Base-by-base conservation (phyloP, 2,329 filamentous ascomycete species). In the Diaporthe capsici region DNA sequence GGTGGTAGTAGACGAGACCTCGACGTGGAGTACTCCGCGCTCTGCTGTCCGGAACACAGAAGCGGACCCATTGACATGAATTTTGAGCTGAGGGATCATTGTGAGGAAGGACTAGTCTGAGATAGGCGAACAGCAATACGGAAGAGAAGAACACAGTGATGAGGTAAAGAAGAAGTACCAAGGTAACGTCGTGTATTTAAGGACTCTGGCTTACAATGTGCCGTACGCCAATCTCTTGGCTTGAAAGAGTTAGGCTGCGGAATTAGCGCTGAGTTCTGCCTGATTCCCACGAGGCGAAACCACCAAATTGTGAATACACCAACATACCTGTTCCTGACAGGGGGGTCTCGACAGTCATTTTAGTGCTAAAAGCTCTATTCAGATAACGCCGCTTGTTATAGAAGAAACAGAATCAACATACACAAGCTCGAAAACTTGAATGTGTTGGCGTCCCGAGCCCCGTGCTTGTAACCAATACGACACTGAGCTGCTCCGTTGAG, bases 1-100 rank as follows among this genome's bases (percentile, higher is more conserved):
- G 15, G 42, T 55, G 31, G 58, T 51, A 9, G 72, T 76, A 2
- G 39, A 71, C 2, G 70, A 76, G 28, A 79, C 34, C 3, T 28
- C 25, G n/a, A 79, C 72, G n/a, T 74, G 57, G 22, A 79, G 65
- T 7, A 78, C 78, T 47, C 78, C 78, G 3, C 78, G 77, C 39
- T 79, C 78, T 55, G 78, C 78, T 34, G 28, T 77, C 42, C 78
- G 78, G 51, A 77, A 77, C 49, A 77, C 75, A 8, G 78, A 79
- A 20, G 72, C 78, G 0, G 39, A 76, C 22, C 76, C 77, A 25
- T 77, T 61, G 58, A 79, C 78, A 42, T 75, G 49, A 25, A 79
- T 78, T 28, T 79, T 77, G 47, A 79, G 78, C 15, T 76, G 74
- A 20, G 78, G 77, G 37, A 47, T 10, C 75, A 76, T 78, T 2